A percentile compares a stretch with the other conserved stretches of the same genome.
Conservation (phyloP, 148 eudicot species). For the Gaultheria prostrata region DNA sequence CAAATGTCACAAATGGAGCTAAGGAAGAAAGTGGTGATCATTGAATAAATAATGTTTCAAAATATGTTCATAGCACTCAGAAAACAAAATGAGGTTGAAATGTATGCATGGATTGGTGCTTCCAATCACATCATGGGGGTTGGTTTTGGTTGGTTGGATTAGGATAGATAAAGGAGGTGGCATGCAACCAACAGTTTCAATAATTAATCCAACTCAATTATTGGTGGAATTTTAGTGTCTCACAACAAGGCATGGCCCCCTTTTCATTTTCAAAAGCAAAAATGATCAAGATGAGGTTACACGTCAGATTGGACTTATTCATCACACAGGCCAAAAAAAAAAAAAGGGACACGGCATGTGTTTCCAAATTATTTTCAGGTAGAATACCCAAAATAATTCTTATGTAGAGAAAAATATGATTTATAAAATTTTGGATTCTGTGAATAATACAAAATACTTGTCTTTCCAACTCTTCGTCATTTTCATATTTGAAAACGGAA, state of each 20-base stretch:
- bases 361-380: not conserved
- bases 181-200: not conserved
- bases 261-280: not conserved
- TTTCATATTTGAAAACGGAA: too few relatives aligned
- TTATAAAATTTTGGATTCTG: too few relatives aligned
- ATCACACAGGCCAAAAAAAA: not conserved
- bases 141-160: not conserved
- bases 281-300: not conserved
- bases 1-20: not conserved
- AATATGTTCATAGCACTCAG: not conserved
- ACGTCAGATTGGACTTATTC: not conserved
- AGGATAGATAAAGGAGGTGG: not conserved
- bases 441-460: too few relatives aligned
- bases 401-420: too few relatives aligned
- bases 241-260: slow-evolving; percentile 7
- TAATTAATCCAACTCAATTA: not conserved
- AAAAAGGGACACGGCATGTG: not conserved
- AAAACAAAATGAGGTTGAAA: not conserved
- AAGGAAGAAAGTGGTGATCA: not conserved
- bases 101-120: not conserved
- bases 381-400: too few relatives aligned
- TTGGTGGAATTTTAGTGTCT: not conserved
- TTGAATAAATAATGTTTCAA: not conserved
- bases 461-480: too few relatives aligned
- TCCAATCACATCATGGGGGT: not conserved